These are phyloP conservation scores for Alternaria metachromatica DNA, from an alignment of 2,329 filamentous ascomycete species.

Conservation along the genomic window DNA sequence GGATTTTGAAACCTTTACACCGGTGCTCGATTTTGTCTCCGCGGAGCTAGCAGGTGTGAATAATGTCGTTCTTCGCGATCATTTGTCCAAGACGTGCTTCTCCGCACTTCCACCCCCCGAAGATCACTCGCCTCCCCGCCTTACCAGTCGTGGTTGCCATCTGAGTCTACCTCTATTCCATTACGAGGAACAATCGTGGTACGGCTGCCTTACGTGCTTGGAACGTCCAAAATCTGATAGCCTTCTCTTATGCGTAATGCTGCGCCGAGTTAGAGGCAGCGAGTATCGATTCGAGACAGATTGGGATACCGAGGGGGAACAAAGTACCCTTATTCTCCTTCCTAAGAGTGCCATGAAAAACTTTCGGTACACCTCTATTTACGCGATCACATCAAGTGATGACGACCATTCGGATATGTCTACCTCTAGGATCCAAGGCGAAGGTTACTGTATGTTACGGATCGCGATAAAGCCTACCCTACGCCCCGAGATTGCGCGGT, in stretches of 20 bases:
- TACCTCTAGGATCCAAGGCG: too few species aligned
- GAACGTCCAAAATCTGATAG: background rate
- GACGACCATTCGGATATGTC: too few species aligned
- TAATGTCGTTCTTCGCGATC: accelerated
- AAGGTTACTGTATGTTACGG: background rate
- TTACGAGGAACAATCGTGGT: accelerated
- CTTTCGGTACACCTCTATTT: background rate
- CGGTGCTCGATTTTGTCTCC: background rate
- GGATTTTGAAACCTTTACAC: background rate
- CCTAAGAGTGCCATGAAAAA: background rate
- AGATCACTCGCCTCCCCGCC: background rate
- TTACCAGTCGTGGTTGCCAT: background rate
- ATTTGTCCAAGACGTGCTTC: background rate
- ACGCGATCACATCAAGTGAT: background rate
- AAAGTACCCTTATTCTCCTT: background rate
- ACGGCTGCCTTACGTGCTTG: background rate
- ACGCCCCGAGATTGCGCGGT: too few species aligned
- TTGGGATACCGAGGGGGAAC: background rate
- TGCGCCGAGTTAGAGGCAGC: background rate
- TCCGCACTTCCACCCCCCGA: background rate
- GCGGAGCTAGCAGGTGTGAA: too few species aligned
- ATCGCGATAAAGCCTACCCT: too few species aligned
- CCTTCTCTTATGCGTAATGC: background rate
- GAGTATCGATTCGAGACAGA: background rate
- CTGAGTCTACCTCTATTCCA: background rate